These are phyloP conservation scores for Blastobotrys chiropterorum DNA, from an alignment of 805 yeast species.

Conservation along the genomic window DNA sequence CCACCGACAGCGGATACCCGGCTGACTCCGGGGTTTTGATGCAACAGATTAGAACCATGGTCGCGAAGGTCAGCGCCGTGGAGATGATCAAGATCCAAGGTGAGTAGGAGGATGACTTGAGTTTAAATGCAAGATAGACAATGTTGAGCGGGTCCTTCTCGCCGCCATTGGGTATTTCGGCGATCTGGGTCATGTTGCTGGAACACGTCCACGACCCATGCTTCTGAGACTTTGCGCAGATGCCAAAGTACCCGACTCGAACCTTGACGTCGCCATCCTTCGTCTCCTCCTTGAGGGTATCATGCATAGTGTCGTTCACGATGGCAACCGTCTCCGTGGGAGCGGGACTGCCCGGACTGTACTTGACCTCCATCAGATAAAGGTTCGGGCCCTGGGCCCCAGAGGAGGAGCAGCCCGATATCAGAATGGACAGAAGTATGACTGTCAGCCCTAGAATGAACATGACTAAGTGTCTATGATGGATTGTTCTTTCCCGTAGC, in stretches of 20 bases:
- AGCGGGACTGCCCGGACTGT: conserved; percentile 10
- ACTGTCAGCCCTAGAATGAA: conserved; percentile 16
- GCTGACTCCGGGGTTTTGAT: conserved; percentile 7
- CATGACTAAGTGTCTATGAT: conserved; percentile 16
- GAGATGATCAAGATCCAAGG: conserved; percentile 19
- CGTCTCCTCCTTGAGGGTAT: conserved; percentile 10
- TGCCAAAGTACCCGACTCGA: conserved; percentile 20
- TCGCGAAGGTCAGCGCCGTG: conserved; percentile 11
- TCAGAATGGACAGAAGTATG: conserved; percentile 11
- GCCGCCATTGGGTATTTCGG: conserved; percentile 6
- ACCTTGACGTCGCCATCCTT: conserved; percentile 10
- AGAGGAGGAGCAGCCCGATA: conserved; percentile 17
- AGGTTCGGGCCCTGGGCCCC: conserved; percentile 14
- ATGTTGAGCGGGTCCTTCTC: conserved; percentile 20
- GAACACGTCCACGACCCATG: conserved; percentile 17
- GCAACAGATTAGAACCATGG: conserved; percentile 11
- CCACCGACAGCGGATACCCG: conserved; percentile 13
- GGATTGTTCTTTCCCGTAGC: conserved; percentile 3
- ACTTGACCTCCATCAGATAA: conserved; percentile 17
- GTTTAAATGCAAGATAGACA: conserved; percentile 11
- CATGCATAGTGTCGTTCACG: conserved; percentile 13
- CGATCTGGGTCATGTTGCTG: conserved; percentile 10
- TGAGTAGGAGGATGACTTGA: conserved; percentile 10
- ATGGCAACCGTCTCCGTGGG: conserved; percentile 1
- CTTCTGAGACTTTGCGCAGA: conserved; percentile 13